These are phyloP conservation scores for Blastobotrys petasosporus DNA, from an alignment of 1,139 yeast genomes.

Conservation along the genomic window DNA sequence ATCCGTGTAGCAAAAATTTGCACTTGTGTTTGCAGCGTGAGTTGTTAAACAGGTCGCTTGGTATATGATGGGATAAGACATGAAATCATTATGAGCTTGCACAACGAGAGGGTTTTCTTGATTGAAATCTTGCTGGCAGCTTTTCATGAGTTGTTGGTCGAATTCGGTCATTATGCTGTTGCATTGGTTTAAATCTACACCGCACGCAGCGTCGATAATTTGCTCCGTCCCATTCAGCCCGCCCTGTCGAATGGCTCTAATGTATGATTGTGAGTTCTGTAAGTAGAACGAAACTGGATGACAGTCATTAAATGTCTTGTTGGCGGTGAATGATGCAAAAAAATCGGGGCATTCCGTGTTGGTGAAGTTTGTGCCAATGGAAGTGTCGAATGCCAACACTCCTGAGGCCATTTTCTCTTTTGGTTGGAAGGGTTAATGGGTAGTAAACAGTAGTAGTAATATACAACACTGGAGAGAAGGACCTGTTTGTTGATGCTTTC, in stretches of 20 bases:
- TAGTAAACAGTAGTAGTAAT: too few relatives aligned
- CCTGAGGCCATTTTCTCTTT: too few relatives aligned
- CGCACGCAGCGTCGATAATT: conserved; percentile 27
- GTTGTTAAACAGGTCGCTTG: conserved; percentile 29
- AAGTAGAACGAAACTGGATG: conserved; percentile 32
- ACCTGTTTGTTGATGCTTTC: too few relatives aligned
- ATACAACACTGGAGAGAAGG: too few relatives aligned
- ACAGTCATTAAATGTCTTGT: conserved; percentile 26
- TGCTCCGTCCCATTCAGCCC: conserved; percentile 26
- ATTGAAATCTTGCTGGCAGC: conserved; percentile 20
- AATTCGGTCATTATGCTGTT: conserved; percentile 23
- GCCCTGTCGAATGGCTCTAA: conserved; percentile 25
- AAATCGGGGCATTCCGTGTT: conserved; percentile 27
- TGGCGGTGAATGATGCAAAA: conserved; percentile 25
- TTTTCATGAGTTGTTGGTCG: conserved; percentile 17
- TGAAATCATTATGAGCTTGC: conserved; percentile 29
- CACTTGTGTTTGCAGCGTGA: conserved; percentile 1
- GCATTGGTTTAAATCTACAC: conserved; percentile 24
- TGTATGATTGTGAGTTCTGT: conserved; percentile 30
- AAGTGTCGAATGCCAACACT: conserved; percentile 29
- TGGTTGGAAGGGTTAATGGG: too few relatives aligned
- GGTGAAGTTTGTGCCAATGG: conserved; percentile 31
- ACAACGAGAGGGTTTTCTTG: conserved; percentile 29
- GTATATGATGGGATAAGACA: conserved; percentile 25
- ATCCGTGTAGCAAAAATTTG: conserved; percentile 29